Evolutionary conservation across 805 yeast species (phyloP).

Genomic region (Teunomyces tritomae): DNA sequence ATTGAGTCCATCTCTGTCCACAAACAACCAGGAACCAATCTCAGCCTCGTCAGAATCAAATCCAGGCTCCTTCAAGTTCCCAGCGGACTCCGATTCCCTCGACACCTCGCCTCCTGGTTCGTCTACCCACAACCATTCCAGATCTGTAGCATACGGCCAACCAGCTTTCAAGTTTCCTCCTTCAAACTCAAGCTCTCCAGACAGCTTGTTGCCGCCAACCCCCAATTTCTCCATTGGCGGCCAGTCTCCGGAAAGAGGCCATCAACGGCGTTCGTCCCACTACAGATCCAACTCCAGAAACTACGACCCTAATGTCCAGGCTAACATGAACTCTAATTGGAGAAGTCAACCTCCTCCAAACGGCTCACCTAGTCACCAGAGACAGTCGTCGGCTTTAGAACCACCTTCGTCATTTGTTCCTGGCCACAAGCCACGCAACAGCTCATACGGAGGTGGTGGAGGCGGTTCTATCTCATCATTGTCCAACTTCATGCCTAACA

Average conservation of each 20-base stretch:
- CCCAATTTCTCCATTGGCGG: slow-evolving; percentile 44
- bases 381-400: slow-evolving; percentile 29
- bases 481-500: slow-evolving; percentile 34
- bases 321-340: slow-evolving; percentile 59
- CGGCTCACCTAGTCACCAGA: slow-evolving; percentile 17
- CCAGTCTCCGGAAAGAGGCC: slow-evolving; percentile 37
- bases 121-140: slow-evolving; percentile 32
- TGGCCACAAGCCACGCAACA: slow-evolving; percentile 69
- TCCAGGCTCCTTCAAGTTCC: slow-evolving; percentile 52
- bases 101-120: slow-evolving; percentile 9
- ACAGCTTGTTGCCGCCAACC: slow-evolving; percentile 49
- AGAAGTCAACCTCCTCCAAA: slow-evolving; percentile 51
- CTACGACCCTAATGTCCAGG: slow-evolving; percentile 31
- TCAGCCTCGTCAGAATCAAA: slow-evolving; percentile 9
- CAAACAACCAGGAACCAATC: slow-evolving; percentile 13
- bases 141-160: slow-evolving; percentile 44
- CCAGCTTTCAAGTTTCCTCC: slow-evolving; percentile 61
- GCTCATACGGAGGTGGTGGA: slow-evolving; percentile 61
- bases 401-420: slow-evolving; percentile 57
- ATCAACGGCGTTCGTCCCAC: slow-evolving; percentile 40
- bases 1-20: slow-evolving; percentile 26
- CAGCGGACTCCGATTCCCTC: slow-evolving; percentile 33
- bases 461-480: slow-evolving; percentile 56
- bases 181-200: slow-evolving; percentile 15
- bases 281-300: slow-evolving; percentile 39